Conservation (phyloP, 352 stramenopile genomes). For the Globisporangium perplexum region DNA sequence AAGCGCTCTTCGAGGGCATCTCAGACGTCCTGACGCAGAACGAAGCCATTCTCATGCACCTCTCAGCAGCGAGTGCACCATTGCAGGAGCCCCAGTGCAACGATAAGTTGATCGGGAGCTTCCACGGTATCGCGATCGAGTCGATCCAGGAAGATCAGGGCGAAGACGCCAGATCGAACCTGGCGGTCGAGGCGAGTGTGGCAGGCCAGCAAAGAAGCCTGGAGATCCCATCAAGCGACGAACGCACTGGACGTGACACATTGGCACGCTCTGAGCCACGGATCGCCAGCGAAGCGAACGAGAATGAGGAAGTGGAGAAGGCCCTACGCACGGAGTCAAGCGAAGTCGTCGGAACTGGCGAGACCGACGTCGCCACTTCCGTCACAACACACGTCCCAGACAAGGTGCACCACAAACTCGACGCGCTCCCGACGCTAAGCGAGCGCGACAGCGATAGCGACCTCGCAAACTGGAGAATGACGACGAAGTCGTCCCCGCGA, state of each 20-base stretch:
- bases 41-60: slow-evolving; percentile 48
- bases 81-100: neutral
- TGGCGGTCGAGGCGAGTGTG: neutral
- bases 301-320: too few species aligned
- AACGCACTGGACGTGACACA: too few species aligned
- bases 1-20: slow-evolving; percentile 35
- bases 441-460: neutral
- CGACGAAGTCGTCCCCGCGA: neutral
- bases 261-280: too few species aligned
- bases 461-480: neutral
- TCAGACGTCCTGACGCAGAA: slow-evolving; percentile 58
- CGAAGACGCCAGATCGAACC: neutral
- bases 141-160: slow-evolving; percentile 5
- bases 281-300: too few species aligned
- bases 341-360: too few species aligned
- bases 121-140: neutral
- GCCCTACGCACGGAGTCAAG: too few species aligned
- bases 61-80: slow-evolving; percentile 10
- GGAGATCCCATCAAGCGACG: neutral
- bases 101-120: neutral
- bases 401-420: neutral
- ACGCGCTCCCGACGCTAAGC: neutral
- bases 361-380: too few species aligned
- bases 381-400: too few species aligned
- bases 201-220: neutral